Evolutionary conservation across 108 stramenopile species (phyloP).

Genomic region (Skeletonema menzelii): DNA sequence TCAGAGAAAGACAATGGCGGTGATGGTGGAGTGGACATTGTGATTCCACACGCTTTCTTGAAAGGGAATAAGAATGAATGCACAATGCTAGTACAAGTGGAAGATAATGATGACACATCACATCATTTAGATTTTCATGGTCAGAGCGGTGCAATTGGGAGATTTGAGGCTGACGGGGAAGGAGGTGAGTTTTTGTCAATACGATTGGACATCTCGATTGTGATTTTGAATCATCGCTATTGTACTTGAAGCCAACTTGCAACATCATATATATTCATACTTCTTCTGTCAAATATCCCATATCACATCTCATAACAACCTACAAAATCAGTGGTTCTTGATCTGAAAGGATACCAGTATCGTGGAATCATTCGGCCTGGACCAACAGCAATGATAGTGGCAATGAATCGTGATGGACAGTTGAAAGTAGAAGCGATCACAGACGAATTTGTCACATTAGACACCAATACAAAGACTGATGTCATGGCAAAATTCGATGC

Average conservation of each 20-base stretch:
- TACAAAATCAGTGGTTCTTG: constrained; percentile 54
- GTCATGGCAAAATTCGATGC: constrained; percentile 66
- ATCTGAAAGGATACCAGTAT: constrained; percentile 82
- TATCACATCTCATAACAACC: too few species aligned
- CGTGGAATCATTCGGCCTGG: constrained; percentile 73
- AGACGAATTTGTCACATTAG: constrained; percentile 74
- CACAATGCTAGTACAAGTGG: constrained; percentile 70
- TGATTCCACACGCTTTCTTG: constrained; percentile 41
- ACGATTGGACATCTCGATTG: neutral
- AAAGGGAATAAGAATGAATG: constrained; percentile 47
- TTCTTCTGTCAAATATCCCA: too few species aligned
- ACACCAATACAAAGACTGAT: constrained; percentile 50
- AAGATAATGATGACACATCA: constrained; percentile 51
- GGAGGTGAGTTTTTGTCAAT: constrained; percentile 32
- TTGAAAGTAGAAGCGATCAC: constrained; percentile 71
- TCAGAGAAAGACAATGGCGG: neutral
- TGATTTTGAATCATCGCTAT: neutral
- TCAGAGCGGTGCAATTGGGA: constrained; percentile 75
- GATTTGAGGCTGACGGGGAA: constrained; percentile 64
- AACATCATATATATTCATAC: too few species aligned
- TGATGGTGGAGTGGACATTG: constrained; percentile 31
- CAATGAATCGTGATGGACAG: constrained; percentile 40
- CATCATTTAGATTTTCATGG: constrained; percentile 68
- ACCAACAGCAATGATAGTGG: constrained; percentile 71
- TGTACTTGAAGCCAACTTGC: too few species aligned